Evolutionary conservation across 1,284 basidiomycete genomes (phyloP), one percentile per base, ranked within the genome.

Genomic region (Ganoderma boninense): DNA sequence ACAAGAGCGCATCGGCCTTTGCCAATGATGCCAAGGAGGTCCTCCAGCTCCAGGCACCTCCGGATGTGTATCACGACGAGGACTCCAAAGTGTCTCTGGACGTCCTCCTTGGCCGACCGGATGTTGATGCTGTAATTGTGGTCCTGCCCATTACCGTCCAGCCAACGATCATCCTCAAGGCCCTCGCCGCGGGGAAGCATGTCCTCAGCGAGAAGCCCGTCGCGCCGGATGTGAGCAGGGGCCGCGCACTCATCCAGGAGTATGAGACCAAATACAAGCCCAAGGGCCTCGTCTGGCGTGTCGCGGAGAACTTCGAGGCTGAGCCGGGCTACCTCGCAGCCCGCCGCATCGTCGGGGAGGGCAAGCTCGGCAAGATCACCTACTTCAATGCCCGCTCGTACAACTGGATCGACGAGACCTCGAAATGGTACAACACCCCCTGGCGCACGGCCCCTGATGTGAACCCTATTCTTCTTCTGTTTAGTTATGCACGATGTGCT

Each of bases 191-290:
- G 0, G 94, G 95, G 29, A 97, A 97, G 82, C 93, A 96, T 76
- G 94, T 97, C 63, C 80, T 97, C 68, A 92, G 91, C 79, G 92
- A 96, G 84, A 97, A 97, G 78, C 95, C 95, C 7, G 85, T 96
- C n/a, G 93, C 90, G 1, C 85, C 90, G 49, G 89, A 92, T 75
- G 90, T 96, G 42, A 83, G 84, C 44, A 81, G 84, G 3, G 95
- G 92, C 0, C 80, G 88, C 60, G 82, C 84, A 69, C 84, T 96
- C 44, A 90, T 97, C 77, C 83, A 86, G 56, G 85, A 84, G 65
- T 96, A 94, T 78, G 88, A 94, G 75, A 78, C 79, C 61, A 79
- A 82, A 46, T 95, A 89, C 82, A 89, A 89, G 80, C 84, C 87
- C 4, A 90, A 91, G 78, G 93, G 92, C 1, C 79, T 96, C 43